Conservation (phyloP, 2,329 filamentous ascomycete genomes). For the Arthrobotrys musiformis region DNA sequence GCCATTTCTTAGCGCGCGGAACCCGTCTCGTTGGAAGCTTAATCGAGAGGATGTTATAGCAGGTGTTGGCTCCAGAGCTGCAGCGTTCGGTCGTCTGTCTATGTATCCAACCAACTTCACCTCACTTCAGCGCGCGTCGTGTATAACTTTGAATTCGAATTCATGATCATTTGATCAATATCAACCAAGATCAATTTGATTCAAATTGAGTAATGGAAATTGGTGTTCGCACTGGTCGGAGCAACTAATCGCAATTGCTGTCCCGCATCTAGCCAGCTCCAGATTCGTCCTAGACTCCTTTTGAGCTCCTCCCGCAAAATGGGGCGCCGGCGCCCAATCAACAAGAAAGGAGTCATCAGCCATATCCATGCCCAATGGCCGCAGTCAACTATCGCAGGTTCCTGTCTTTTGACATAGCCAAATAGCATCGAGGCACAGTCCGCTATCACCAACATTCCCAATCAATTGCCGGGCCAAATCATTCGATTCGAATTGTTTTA, state of each 20-base stretch:
- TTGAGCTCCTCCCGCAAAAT: slow-evolving; percentile 11
- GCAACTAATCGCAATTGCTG: neutral
- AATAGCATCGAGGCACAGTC: neutral
- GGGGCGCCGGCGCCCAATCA: neutral
- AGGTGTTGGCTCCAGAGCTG: neutral
- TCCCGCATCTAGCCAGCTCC: slow-evolving; percentile 15
- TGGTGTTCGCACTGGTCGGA: neutral
- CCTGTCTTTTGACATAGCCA: neutral
- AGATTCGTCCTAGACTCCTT: slow-evolving; percentile 10
- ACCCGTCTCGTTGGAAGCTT: neutral
- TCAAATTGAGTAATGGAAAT: neutral
- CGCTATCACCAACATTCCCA: slow-evolving; percentile 1
- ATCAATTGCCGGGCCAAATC: neutral
- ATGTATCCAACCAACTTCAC: neutral
- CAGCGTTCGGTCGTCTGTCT: neutral
- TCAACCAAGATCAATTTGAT: neutral
- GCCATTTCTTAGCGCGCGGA: neutral
- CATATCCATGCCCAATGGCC: neutral
- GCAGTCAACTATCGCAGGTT: neutral
- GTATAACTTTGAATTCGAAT: too few relatives aligned
- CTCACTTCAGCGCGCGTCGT: too few relatives aligned
- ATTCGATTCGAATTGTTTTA: neutral
- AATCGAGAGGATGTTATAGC: too few relatives aligned
- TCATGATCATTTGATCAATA: neutral
- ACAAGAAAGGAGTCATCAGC: neutral